Percentiles rank a stretch among this genome's conserved stretches.
These are phyloP conservation scores for Coemansia sp. DNA, from an alignment of 192 early-diverging fungal genomes.

Conservation along the genomic window DNA sequence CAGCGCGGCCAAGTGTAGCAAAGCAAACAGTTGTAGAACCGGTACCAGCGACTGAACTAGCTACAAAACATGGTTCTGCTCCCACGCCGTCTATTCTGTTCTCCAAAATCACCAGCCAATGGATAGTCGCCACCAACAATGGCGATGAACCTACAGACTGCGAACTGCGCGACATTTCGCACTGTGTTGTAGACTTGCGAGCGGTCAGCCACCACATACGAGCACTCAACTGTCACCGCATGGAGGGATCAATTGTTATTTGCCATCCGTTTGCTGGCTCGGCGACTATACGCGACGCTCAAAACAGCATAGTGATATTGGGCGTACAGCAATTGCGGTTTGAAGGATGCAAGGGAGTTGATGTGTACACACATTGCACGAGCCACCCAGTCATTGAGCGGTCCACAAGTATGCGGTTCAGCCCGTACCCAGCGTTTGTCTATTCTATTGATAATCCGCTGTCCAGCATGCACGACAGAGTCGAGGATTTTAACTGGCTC, in stretches of 20 bases:
- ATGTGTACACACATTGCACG: slow-evolving; percentile 66
- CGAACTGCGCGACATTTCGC: slow-evolving; percentile 52
- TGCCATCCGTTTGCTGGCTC: slow-evolving; percentile 70
- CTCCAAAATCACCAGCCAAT: not conserved
- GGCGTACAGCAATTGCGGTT: slow-evolving; percentile 86
- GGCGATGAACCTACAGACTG: slow-evolving; percentile 19
- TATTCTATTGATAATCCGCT: slow-evolving; percentile 5
- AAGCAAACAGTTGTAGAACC: not conserved
- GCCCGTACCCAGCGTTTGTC: slow-evolving; percentile 55
- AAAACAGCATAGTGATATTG: slow-evolving; percentile 61
- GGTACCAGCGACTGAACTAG: not conserved
- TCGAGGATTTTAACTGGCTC: slow-evolving; percentile 95
- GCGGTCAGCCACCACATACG: slow-evolving; percentile 53
- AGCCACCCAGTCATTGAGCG: slow-evolving; percentile 89
- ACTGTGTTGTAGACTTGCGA: slow-evolving; percentile 69
- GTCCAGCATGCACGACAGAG: slow-evolving; percentile 58
- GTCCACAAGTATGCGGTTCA: slow-evolving; percentile 69
- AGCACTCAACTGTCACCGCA: slow-evolving; percentile 74
- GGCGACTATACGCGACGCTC: slow-evolving; percentile 67
- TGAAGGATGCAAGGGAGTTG: slow-evolving; percentile 68
- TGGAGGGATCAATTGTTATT: slow-evolving; percentile 68
- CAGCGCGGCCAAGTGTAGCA: not conserved
- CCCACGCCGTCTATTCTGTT: not conserved
- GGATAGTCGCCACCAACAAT: slow-evolving; percentile 10
- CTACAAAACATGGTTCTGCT: no score